A percentile compares a stretch with the other conserved stretches of the same genome.
These are phyloP conservation scores for Epichloe brachyelytri DNA, from an alignment of 2,329 filamentous ascomycete species.

Conservation along the genomic window DNA sequence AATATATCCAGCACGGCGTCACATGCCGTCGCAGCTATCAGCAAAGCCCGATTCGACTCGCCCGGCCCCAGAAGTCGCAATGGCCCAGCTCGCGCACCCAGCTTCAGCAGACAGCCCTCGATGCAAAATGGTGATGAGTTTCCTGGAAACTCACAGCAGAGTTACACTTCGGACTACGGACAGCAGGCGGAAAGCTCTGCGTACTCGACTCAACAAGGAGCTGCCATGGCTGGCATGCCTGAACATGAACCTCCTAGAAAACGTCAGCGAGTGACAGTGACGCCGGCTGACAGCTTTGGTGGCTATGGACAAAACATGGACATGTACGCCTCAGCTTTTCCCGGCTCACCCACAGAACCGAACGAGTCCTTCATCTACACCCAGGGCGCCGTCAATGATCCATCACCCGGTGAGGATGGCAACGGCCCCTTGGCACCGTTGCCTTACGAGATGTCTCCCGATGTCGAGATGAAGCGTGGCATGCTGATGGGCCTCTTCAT, in stretches of 20 bases:
- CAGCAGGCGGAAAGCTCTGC: constrained; percentile 54
- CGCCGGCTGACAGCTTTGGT: constrained; percentile 44
- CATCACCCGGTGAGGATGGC: constrained; percentile 32
- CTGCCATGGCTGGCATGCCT: constrained; percentile 25
- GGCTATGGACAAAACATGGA: constrained; percentile 38
- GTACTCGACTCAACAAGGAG: constrained; percentile 50
- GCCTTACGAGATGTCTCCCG: constrained; percentile 44
- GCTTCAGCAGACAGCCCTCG: constrained; percentile 59
- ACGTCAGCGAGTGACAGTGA: constrained; percentile 48
- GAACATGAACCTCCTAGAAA: constrained; percentile 72
- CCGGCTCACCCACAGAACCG: constrained; percentile 65
- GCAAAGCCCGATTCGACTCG: constrained; percentile 88
- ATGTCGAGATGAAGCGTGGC: constrained; percentile 68
- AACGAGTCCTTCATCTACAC: constrained; percentile 68
- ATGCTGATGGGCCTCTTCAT: constrained; percentile 74
- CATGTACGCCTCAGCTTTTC: constrained; percentile 34
- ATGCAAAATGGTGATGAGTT: constrained; percentile 58
- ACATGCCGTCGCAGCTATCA: constrained; percentile 88
- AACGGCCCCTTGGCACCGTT: constrained; percentile 52
- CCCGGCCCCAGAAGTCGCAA: constrained; percentile 57
- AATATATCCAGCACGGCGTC: constrained; percentile 91
- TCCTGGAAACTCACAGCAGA: constrained; percentile 72
- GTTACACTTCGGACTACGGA: constrained; percentile 61
- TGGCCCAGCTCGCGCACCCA: constrained; percentile 52
- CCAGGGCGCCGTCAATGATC: constrained; percentile 32